Base-by-base conservation (phyloP, 2,329 filamentous ascomycete genomes). In the Verticillium isaacii region DNA sequence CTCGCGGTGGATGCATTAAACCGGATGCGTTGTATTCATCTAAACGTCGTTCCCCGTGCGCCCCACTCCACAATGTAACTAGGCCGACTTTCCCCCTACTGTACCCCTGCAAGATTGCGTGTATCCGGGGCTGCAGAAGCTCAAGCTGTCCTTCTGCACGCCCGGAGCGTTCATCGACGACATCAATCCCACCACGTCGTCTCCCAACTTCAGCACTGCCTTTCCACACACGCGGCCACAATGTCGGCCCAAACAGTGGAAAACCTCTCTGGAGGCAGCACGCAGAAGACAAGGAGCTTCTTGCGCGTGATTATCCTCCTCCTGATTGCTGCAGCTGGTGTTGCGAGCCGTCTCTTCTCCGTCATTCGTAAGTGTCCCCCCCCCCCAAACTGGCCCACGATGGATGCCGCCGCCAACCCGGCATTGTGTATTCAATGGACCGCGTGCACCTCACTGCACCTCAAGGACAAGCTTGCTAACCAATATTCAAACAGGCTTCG, bases 341-440 rank as follows among this genome's bases (percentile, higher is more conserved):
- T 98, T 73, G 87, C 93, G 68, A 97, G 93, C 78, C 92, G 95
- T 78, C 84, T 99, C 69, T 99, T 99, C 85, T 97, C 93, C 72
- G 95, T 99, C 68, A 98, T 99, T 78, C 91, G 95, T 94, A 87
- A 75, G 91, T 85, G 39, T 62, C 60, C 58, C 63, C 61, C 54
- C 61, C 25, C 23, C n/a, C n/a, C n/a, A n/a, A 65, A 25, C 23
- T 25, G 19, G 45, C 11, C 45, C 45, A 29, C n/a, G 45, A 52
- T 9, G 39, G 8, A 17, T 14, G 9, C 45, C 19, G n/a, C 45
- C 19, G n/a, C 9, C 45, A 8, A 23, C 19, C 19, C 45, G 19
- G 2, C 19, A 23, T 23, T 52, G 45, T 52, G 45, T 23, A 6
- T 11, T 52, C 45, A 52, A 52, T 52, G 9, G 45, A 58, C 37